Percentiles rank a stretch among this genome's conserved stretches.
Evolutionary conservation across 2,329 filamentous ascomycete species (phyloP).

Genomic region (Plenodomus biglobosus): DNA sequence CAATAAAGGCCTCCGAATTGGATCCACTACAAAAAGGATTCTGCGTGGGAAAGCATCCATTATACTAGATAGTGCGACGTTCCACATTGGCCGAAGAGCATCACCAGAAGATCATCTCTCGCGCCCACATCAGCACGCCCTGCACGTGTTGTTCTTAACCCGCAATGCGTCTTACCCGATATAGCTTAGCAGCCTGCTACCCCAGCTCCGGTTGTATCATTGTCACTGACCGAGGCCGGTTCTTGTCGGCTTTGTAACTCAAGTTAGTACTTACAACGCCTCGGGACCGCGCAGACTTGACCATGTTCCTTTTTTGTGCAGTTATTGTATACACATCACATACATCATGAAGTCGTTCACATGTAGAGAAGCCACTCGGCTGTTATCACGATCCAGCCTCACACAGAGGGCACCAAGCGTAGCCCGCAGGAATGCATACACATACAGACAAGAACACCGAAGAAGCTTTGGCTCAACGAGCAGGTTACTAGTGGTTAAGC

Average conservation of each 20-base stretch:
- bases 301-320: constrained; percentile 25
- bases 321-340: constrained; percentile 9
- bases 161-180: constrained; percentile 15
- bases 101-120: background rate
- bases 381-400: constrained; percentile 27
- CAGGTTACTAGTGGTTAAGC: constrained; percentile 62
- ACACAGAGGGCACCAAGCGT: constrained; percentile 27
- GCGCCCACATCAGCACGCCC: background rate
- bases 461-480: constrained; percentile 45
- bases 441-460: constrained; percentile 26
- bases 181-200: constrained; percentile 7
- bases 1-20: background rate
- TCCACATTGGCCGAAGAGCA: background rate
- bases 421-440: constrained; percentile 20
- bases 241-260: constrained; percentile 22
- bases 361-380: constrained; percentile 34
- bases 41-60: background rate
- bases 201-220: constrained; percentile 23
- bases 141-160: constrained; percentile 17
- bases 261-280: constrained; percentile 14
- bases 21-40: background rate
- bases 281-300: constrained; percentile 21
- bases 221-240: constrained; percentile 14
- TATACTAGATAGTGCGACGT: background rate
- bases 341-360: constrained; percentile 36